Conservation (phyloP, 1,284 basidiomycete genomes). For the Trichosporon coremiiforme region DNA sequence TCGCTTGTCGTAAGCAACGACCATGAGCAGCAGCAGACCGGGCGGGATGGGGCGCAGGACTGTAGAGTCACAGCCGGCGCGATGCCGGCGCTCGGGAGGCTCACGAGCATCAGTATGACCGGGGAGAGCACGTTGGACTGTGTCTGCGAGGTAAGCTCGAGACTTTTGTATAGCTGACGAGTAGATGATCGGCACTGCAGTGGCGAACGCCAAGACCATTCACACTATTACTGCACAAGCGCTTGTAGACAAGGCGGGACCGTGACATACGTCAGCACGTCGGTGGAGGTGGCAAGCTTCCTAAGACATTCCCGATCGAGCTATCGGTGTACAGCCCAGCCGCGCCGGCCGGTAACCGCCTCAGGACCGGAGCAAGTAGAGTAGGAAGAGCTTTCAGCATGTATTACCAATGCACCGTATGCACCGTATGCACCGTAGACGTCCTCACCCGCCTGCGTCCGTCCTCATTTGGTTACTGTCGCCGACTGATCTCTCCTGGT, state of each 20-base stretch:
- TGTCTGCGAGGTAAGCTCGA: constrained; percentile 39
- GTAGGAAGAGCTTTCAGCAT: too few species aligned
- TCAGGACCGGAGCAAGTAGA: too few species aligned
- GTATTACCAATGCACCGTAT: too few species aligned
- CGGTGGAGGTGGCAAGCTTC: too few species aligned
- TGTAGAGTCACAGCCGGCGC: constrained; percentile 67
- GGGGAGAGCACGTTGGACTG: constrained; percentile 59
- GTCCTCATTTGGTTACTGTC: too few species aligned
- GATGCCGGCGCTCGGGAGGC: constrained; percentile 82
- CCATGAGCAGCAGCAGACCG: neutral
- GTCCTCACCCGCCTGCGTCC: too few species aligned
- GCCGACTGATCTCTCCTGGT: too few species aligned
- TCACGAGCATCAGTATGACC: constrained; percentile 78
- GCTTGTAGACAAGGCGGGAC: constrained; percentile 31
- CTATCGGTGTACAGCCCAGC: too few species aligned
- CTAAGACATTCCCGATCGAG: too few species aligned
- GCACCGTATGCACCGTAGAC: too few species aligned
- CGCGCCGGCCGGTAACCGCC: too few species aligned
- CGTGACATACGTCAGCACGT: neutral
- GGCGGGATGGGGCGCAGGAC: neutral
- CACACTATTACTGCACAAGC: constrained; percentile 41
- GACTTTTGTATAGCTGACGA: neutral
- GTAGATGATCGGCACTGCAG: constrained; percentile 45
- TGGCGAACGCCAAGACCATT: constrained; percentile 35
- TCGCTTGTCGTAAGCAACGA: constrained; percentile 33